Base-by-base conservation (phyloP, 2,329 filamentous ascomycete genomes). In the Cercospora zeae-maydis region DNA sequence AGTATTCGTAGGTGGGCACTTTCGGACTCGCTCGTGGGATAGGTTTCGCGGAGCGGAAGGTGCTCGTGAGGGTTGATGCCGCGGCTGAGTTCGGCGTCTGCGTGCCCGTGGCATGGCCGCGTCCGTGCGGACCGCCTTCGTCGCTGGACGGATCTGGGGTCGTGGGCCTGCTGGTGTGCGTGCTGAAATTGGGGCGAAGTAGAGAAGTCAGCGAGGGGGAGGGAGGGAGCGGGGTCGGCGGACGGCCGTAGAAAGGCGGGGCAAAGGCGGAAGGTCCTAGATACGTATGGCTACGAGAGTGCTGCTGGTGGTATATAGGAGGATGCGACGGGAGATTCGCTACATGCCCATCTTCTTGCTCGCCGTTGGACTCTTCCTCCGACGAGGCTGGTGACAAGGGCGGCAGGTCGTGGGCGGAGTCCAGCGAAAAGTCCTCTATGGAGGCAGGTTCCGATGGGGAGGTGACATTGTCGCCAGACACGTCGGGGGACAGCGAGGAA, bases 1-100 rank as follows among this genome's bases (percentile, higher is more conserved):
- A 98, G 84, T 98, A 99, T 76, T 99, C 95, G 80, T 99, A 98
- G 0, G 95, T 99, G n/a, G 95, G 95, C 2, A 99, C 93, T 75
- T 95, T 92, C 1, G 95, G 95, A 59, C 89, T 89, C 1, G 92
- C 93, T 61, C 92, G 89, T 5, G 93, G 91, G 16, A 96, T 1
- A 84, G 88, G 65, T 81, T 84, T 65, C 80, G 82, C 55, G 79
- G 81, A 60, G 83, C 86, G 30, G 84, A 86, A 73, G 79, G 70
- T 73, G 57, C 67, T 71, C 1, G 73, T 83, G 30, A 87, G 83
- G 37, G 89, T 84, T 13, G 81, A 82, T 3, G 82, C 82, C 63
- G 85, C 84, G 6, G 85, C 84, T 67, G 85, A 84, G 63, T 84
- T 84, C 2, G 82, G 73, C 2, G 73, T 75, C 53, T 73, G 72